These are phyloP conservation scores for Sicyos baderoa DNA, from an alignment of 306 rosid genomes.

Conservation along the genomic window DNA sequence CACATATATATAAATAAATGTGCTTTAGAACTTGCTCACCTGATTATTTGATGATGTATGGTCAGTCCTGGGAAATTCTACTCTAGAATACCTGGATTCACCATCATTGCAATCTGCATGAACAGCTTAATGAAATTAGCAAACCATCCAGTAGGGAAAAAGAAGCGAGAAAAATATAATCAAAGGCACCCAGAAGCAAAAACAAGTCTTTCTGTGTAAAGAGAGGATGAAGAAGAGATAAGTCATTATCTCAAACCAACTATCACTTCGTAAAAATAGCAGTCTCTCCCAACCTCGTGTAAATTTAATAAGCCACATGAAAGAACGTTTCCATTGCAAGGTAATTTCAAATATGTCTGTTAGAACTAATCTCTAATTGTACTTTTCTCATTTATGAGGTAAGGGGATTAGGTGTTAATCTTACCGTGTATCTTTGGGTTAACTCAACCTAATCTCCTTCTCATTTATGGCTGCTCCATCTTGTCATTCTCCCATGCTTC, in stretches of 20 bases:
- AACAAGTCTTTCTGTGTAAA: neutral
- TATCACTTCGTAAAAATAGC: neutral
- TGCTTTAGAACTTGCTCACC: conserved; percentile 37
- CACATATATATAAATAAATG: conserved; percentile 15
- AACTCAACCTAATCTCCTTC: too few relatives aligned
- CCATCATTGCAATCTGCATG: conserved; percentile 55
- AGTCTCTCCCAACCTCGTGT: neutral
- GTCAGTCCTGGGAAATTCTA: conserved; percentile 51
- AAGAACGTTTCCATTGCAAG: neutral
- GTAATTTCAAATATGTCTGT: conserved; percentile 4
- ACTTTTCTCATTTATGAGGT: too few relatives aligned
- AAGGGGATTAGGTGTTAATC: too few relatives aligned
- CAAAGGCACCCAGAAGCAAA: neutral
- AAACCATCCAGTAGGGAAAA: conserved; percentile 4
- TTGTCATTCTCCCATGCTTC: too few relatives aligned
- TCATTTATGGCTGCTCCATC: too few relatives aligned
- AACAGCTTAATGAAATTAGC: conserved; percentile 7
- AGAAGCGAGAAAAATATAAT: conserved; percentile 14
- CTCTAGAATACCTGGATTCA: conserved; percentile 57
- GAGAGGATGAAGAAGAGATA: conserved; percentile 1
- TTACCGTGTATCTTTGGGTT: too few relatives aligned
- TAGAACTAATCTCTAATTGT: too few relatives aligned
- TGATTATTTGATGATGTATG: conserved; percentile 35
- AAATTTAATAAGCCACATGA: neutral
- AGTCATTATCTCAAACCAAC: neutral